Percentiles rank a stretch among this genome's conserved stretches.
Conservation (phyloP, 2,329 filamentous ascomycete species). For the Pseudocercospora ulei region DNA sequence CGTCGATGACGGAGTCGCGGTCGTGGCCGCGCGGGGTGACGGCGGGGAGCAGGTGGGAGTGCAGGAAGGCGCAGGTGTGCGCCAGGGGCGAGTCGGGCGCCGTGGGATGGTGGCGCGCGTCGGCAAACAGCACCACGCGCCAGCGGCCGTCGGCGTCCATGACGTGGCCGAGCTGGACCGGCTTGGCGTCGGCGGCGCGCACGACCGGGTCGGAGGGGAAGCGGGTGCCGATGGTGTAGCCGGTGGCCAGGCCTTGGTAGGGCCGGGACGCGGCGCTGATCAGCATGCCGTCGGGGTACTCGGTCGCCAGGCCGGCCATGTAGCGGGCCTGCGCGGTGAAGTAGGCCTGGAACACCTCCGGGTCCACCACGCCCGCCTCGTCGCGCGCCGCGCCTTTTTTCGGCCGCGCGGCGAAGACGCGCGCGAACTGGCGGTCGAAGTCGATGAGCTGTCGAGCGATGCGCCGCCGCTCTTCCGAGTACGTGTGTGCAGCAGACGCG, state of each 20-base stretch:
- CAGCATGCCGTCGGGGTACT: conserved; percentile 26
- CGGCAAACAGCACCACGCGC: conserved; percentile 32
- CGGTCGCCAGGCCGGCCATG: conserved; percentile 32
- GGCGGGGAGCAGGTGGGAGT: conserved; percentile 23
- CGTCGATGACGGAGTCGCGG: conserved; percentile 47
- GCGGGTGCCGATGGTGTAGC: conserved; percentile 30
- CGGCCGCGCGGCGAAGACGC: conserved; percentile 40
- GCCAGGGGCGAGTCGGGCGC: conserved; percentile 21
- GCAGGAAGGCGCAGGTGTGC: conserved; percentile 24
- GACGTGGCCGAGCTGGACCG: conserved; percentile 32
- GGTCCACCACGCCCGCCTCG: conserved; percentile 30
- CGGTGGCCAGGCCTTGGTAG: conserved; percentile 29
- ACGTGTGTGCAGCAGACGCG: conserved; percentile 42
- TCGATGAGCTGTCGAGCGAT: conserved; percentile 58
- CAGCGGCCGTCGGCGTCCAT: conserved; percentile 33
- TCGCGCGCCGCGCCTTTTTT: conserved; percentile 19
- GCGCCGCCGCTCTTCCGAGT: conserved; percentile 46
- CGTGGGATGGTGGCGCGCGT: conserved; percentile 17
- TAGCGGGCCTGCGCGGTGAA: conserved; percentile 31
- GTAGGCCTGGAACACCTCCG: conserved; percentile 31
- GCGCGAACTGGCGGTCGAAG: conserved; percentile 44
- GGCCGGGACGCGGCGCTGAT: conserved; percentile 19
- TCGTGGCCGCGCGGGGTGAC: conserved; percentile 36
- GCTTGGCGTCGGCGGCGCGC: conserved; percentile 32
- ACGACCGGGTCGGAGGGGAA: conserved; percentile 32